Conservation (phyloP, 495 filamentous ascomycete species). For the Penicillium robsamsonii region DNA sequence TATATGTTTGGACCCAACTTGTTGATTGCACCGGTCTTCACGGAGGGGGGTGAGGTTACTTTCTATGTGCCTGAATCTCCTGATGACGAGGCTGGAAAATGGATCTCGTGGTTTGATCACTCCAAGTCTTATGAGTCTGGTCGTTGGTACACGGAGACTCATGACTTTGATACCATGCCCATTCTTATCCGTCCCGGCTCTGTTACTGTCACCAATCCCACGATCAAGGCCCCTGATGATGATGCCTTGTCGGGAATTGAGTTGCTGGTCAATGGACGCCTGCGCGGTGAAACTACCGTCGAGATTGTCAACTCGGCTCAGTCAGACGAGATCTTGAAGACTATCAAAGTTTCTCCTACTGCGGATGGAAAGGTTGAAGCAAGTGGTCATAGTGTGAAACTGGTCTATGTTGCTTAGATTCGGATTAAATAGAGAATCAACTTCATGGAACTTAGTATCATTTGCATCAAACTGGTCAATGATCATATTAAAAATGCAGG, state of each 20-base stretch:
- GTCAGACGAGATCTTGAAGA: slow-evolving; percentile 35
- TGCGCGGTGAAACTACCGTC: slow-evolving; percentile 24
- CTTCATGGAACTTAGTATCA: slow-evolving; percentile 17
- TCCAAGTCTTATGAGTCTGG: slow-evolving; percentile 40
- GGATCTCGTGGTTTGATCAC: slow-evolving; percentile 50
- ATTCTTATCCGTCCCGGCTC: slow-evolving; percentile 41
- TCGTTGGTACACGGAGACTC: slow-evolving; percentile 44
- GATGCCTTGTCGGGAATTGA: slow-evolving; percentile 39
- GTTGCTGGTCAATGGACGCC: slow-evolving; percentile 37
- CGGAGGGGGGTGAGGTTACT: slow-evolving; percentile 55
- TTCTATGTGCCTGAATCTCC: slow-evolving; percentile 56
- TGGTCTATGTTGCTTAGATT: slow-evolving; percentile 9
- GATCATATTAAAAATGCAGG: slow-evolving; percentile 5
- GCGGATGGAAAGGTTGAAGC: slow-evolving; percentile 18
- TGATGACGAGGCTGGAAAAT: slow-evolving; percentile 46
- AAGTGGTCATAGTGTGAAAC: slow-evolving; percentile 19
- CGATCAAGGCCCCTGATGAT: slow-evolving; percentile 34
- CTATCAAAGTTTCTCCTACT: slow-evolving; percentile 17
- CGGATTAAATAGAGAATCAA: slow-evolving; percentile 6
- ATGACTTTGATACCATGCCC: slow-evolving; percentile 42
- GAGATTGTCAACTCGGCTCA: slow-evolving; percentile 38
- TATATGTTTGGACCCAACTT: slow-evolving; percentile 63
- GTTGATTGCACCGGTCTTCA: slow-evolving; percentile 60
- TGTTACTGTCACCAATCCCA: slow-evolving; percentile 35
- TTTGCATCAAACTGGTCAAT: slow-evolving; percentile 14